Evolutionary conservation across 805 yeast genomes (phyloP).

Genomic region (Metschnikowia cubensis): DNA sequence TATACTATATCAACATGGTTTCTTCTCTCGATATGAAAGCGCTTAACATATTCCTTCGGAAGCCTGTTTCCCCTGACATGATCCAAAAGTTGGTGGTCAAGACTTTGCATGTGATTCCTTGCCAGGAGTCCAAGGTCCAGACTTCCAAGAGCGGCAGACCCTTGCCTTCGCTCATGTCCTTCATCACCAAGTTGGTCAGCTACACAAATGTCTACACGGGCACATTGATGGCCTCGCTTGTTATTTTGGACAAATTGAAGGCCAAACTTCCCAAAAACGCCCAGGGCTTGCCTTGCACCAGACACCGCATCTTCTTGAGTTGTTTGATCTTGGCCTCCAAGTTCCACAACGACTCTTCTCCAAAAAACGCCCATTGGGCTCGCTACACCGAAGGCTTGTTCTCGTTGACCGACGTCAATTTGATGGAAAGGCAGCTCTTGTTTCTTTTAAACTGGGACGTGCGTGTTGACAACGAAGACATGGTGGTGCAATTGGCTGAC

Average conservation of each 20-base stretch:
- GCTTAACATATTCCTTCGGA: constrained; percentile 51
- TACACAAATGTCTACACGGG: constrained; percentile 80
- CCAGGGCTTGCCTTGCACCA: constrained; percentile 73
- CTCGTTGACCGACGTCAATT: constrained; percentile 61
- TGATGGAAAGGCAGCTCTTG: constrained; percentile 76
- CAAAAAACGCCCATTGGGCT: constrained; percentile 78
- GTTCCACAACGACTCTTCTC: constrained; percentile 73
- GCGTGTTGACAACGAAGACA: constrained; percentile 42
- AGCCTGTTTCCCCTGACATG: constrained; percentile 74
- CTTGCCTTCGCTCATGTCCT: constrained; percentile 69
- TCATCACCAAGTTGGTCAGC: constrained; percentile 66
- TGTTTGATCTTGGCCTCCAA: constrained; percentile 71
- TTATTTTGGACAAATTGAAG: constrained; percentile 61
- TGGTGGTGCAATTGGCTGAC: constrained; percentile 36
- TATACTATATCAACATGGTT: constrained; percentile 12
- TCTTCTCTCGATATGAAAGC: constrained; percentile 45
- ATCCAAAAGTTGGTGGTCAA: constrained; percentile 62
- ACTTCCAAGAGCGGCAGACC: constrained; percentile 33
- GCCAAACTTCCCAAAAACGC: constrained; percentile 64
- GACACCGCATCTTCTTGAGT: constrained; percentile 73
- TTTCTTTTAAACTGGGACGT: constrained; percentile 70
- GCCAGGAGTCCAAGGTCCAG: constrained; percentile 37
- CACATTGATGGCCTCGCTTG: constrained; percentile 67
- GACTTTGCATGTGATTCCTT: constrained; percentile 65
- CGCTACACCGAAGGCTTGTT: constrained; percentile 73